These are phyloP conservation scores for Phytophthora niederhauseri DNA, from an alignment of 352 stramenopile species.

Conservation along the genomic window DNA sequence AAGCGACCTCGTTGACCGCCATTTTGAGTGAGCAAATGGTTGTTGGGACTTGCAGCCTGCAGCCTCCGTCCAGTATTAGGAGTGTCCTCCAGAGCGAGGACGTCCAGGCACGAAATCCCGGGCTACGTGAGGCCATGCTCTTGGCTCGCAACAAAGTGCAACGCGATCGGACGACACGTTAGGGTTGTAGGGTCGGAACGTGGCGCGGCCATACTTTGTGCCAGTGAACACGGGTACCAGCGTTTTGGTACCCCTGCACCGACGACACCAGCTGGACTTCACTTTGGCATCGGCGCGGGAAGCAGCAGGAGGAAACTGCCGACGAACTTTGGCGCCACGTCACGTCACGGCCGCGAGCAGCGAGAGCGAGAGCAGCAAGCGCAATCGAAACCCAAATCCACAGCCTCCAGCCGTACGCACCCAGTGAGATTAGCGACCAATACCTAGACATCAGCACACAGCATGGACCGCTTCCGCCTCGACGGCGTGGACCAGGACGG, in stretches of 20 bases:
- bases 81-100: background rate
- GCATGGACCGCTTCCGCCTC: slow-evolving; percentile 87
- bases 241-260: background rate
- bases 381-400: background rate
- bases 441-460: background rate
- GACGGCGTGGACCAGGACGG: slow-evolving; percentile 79
- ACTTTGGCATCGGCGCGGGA: background rate
- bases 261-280: slow-evolving; percentile 28
- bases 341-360: slow-evolving; percentile 3
- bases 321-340: background rate
- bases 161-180: slow-evolving; percentile 32
- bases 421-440: background rate
- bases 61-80: no score
- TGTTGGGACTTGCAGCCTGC: no score
- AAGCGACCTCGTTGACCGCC: background rate
- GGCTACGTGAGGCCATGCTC: no score
- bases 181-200: slow-evolving; percentile 30
- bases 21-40: no score
- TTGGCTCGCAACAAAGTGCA: slow-evolving; percentile 16
- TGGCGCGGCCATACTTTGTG: slow-evolving; percentile 28
- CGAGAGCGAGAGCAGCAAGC: background rate
- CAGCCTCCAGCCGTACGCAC: slow-evolving; percentile 7
- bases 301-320: slow-evolving; percentile 22
- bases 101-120: background rate
- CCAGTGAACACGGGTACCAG: slow-evolving; percentile 14